Percentiles rank a stretch among this genome's conserved stretches.
Evolutionary conservation across 2,329 filamentous ascomycete species (phyloP).

Genomic region (Xylariaceae sp.): DNA sequence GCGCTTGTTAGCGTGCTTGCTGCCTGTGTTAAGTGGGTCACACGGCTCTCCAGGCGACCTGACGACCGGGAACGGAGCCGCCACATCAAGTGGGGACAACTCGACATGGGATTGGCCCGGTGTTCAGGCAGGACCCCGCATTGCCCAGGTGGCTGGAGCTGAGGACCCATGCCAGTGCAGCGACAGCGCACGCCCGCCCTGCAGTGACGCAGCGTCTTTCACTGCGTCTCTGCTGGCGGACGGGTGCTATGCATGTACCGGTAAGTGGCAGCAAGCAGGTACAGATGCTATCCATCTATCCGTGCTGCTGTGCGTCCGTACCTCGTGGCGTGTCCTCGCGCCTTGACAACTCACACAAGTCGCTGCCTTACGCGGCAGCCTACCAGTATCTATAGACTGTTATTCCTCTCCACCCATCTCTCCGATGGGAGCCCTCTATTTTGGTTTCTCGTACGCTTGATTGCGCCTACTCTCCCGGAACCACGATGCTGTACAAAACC

Average conservation of each 20-base stretch:
- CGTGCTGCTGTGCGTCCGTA: not conserved
- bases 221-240: too few species aligned
- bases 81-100: not conserved
- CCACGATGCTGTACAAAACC: constrained; percentile 32
- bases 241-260: too few species aligned
- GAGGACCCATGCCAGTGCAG: too few species aligned
- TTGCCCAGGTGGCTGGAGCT: not conserved
- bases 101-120: not conserved
- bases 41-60: too few species aligned
- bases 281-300: not conserved
- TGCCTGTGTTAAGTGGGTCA: too few species aligned
- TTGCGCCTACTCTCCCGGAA: not conserved
- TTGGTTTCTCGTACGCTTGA: not conserved
- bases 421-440: constrained; percentile 6
- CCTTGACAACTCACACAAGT: not conserved
- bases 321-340: not conserved
- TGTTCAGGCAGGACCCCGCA: not conserved
- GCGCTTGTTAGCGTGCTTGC: too few species aligned
- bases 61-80: not conserved
- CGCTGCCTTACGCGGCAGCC: not conserved
- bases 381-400: not conserved
- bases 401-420: constrained; percentile 4
- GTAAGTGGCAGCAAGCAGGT: too few species aligned
- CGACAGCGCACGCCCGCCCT: too few species aligned
- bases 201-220: not conserved